These are phyloP conservation scores for Venturia asperata DNA, from an alignment of 2,329 filamentous ascomycete species.

Conservation along the genomic window DNA sequence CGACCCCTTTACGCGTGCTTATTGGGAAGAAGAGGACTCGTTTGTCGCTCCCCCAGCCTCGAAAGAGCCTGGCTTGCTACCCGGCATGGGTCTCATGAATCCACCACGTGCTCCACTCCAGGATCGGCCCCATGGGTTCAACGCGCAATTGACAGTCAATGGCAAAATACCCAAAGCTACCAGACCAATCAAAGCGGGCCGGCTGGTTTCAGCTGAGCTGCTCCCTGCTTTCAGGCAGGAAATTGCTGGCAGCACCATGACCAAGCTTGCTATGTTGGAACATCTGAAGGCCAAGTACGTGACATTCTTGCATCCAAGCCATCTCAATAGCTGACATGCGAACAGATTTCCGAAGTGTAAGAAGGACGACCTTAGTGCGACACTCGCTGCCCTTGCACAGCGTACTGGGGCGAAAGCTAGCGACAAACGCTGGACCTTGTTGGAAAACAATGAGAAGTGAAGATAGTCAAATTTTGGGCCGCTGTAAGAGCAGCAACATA, in stretches of 20 bases:
- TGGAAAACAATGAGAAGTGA: slow-evolving; percentile 1
- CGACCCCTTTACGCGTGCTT: slow-evolving; percentile 74
- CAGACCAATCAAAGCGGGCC: slow-evolving; percentile 33
- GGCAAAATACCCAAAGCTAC: slow-evolving; percentile 24
- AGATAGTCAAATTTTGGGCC: neutral
- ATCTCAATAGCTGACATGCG: slow-evolving; percentile 20
- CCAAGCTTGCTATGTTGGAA: slow-evolving; percentile 68
- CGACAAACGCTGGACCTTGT: slow-evolving; percentile 55
- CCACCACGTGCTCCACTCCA: slow-evolving; percentile 19
- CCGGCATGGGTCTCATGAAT: slow-evolving; percentile 13
- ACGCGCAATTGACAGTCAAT: slow-evolving; percentile 29
- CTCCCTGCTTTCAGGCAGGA: slow-evolving; percentile 61
- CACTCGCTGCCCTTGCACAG: slow-evolving; percentile 58
- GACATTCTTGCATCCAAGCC: neutral
- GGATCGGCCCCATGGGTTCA: slow-evolving; percentile 21
- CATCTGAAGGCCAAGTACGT: slow-evolving; percentile 60
- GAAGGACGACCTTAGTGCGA: slow-evolving; percentile 64
- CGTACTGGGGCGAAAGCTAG: slow-evolving; percentile 54
- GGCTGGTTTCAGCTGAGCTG: slow-evolving; percentile 51
- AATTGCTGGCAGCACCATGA: slow-evolving; percentile 63
- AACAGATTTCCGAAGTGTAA: slow-evolving; percentile 60
- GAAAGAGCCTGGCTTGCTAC: neutral
- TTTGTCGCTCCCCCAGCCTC: slow-evolving; percentile 18
- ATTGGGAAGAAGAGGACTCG: slow-evolving; percentile 54
- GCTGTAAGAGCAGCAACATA: neutral